phyloP scores from a whole-genome alignment of 2,329 filamentous ascomycete species.

The Sporothrix phasma region DNA sequence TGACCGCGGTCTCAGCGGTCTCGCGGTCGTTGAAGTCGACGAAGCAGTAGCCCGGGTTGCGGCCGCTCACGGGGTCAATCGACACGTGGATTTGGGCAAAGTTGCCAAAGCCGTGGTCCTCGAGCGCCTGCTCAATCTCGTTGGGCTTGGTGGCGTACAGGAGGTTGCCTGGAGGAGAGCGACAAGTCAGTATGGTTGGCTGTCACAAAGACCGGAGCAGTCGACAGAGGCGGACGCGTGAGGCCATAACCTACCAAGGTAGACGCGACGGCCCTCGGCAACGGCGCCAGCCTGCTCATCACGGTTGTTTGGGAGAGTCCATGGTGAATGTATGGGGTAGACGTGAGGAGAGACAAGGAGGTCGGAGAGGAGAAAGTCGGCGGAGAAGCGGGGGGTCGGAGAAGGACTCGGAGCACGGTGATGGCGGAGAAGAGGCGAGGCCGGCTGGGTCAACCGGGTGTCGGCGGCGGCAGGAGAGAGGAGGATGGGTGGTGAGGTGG shows the following conservation, averaged over 20 bases:
- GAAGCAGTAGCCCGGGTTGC: conserved; percentile 68
- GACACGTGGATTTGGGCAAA: conserved; percentile 55
- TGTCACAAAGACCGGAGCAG: too few relatives aligned
- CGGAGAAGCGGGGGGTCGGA: background rate
- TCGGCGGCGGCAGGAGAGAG: background rate
- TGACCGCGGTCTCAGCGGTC: conserved; percentile 47
- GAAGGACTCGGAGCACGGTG: background rate
- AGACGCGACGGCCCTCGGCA: conserved; percentile 16
- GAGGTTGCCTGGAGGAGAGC: conserved; percentile 47
- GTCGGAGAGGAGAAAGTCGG: background rate
- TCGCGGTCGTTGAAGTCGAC: conserved; percentile 52
- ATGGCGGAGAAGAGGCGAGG: background rate
- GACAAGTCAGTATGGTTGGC: too few relatives aligned
- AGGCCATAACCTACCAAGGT: conserved; percentile 4
- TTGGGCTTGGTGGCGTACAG: conserved; percentile 39
- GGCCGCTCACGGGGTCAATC: conserved; percentile 55
- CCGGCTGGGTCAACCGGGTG: background rate
- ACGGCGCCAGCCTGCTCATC: conserved; percentile 10
- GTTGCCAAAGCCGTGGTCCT: conserved; percentile 26
- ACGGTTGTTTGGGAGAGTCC: conserved; percentile 8
- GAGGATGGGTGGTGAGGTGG: background rate
- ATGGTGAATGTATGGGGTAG: background rate
- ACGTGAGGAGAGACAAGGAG: background rate
- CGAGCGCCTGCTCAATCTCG: conserved; percentile 29
- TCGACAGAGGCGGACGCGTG: background rate